Evolutionary conservation across 2,329 filamentous ascomycete species (phyloP).

Genomic region (Cadophora luteo-olivacea): DNA sequence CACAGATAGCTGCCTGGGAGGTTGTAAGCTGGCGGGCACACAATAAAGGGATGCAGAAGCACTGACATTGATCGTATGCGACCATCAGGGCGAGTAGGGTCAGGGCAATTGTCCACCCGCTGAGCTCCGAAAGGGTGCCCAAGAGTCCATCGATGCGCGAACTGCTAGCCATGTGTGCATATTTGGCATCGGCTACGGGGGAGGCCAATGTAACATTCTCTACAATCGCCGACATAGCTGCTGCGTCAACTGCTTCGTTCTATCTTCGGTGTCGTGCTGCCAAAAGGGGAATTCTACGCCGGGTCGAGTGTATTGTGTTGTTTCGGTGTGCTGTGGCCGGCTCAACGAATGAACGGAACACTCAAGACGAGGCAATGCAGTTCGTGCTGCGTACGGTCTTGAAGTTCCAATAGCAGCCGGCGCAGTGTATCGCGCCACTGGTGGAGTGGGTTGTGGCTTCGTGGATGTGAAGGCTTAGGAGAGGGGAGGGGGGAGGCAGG

Average conservation of each 20-base stretch:
- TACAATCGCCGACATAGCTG: conserved; percentile 22
- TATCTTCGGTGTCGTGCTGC: not conserved
- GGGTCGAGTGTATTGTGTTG: not conserved
- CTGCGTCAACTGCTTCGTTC: not conserved
- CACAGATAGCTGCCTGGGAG: conserved; percentile 73
- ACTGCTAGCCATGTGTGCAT: conserved; percentile 37
- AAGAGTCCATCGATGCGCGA: conserved; percentile 35
- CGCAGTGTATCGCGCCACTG: conserved; percentile 6
- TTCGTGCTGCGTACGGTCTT: not conserved
- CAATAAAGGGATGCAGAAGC: not conserved
- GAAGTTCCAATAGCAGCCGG: conserved; percentile 2
- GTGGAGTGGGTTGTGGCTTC: not conserved
- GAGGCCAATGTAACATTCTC: conserved; percentile 43
- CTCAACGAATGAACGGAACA: conserved; percentile 6
- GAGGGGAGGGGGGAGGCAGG: not conserved
- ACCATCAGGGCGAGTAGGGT: conserved; percentile 75
- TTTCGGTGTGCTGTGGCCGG: not conserved
- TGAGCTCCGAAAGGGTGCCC: conserved; percentile 41
- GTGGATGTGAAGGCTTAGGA: not conserved
- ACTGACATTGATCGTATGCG: conserved; percentile 88
- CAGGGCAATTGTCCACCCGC: conserved; percentile 70
- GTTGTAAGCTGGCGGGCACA: conserved; percentile 20
- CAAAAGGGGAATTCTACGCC: too few species aligned
- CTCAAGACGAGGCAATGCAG: conserved; percentile 1
- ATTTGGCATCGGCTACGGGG: conserved; percentile 43